Base-by-base conservation (phyloP, 1,284 basidiomycete species). In the Ganoderma sp. region DNA sequence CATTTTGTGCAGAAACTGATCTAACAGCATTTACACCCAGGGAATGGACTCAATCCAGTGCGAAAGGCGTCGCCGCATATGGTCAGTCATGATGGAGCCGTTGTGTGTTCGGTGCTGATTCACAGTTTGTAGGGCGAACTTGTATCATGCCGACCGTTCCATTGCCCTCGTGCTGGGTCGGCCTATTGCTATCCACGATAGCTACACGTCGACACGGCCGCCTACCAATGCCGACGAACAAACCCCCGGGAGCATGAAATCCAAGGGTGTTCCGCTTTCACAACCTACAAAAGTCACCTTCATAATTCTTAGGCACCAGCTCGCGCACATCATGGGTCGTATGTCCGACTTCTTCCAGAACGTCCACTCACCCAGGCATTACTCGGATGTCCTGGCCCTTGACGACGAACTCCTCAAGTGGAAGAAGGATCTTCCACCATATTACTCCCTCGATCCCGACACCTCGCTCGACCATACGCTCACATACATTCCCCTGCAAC, bases 271-370 rank as follows among this genome's bases (percentile, higher is more conserved):
- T 9, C 85, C 90, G n/a, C 79, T 94, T 32, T 86, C 88, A 4
- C 84, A 84, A 48, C 96, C 96, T 0, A 98, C 96, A 0, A 85
- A 84, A 4, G 93, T 94, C 83, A 95, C 94, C 0, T 98, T 95
- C 78, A 89, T 96, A 66, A 95, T 97, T 70, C 85, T 98, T 43
- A 87, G 96, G 43, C 93, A 97, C 75, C 86, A 88, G 59, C 85
- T 98, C 22, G 92, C 94, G 22, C 84, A 85, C 59, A 93, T 97
- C 69, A 97, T 97, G 71, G 97, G 96, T 34, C 89, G 90, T 56
- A 96, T 98, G 75, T 95, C 96, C 59, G 96, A 97, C 76, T 95
- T 97, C 79, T 98, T 97, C 80, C 97, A 98, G 79, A 93, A 95
- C 81, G 90, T 97, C 25, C 87, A 91, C 66, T 88, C 90, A 63